Evolutionary conservation across 1,139 yeast species (phyloP).

Genomic region (Barnettozyma hawaiiensis): DNA sequence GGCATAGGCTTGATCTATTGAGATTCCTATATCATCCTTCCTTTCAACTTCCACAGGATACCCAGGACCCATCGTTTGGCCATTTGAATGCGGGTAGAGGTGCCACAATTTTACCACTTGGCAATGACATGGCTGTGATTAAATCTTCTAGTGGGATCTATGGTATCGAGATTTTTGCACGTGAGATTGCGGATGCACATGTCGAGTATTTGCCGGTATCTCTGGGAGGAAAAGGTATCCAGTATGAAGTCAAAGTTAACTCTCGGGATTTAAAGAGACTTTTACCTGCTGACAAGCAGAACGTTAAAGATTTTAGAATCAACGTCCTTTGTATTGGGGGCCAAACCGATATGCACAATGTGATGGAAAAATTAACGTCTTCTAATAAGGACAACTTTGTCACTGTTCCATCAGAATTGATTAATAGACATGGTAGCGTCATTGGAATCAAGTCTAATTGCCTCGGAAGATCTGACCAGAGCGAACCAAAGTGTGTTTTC

Average conservation of each 20-base stretch:
- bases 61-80: conserved; percentile 29
- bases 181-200: conserved; percentile 60
- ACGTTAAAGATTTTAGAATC: conserved; percentile 37
- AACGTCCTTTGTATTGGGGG: conserved; percentile 45
- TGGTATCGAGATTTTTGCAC: conserved; percentile 56
- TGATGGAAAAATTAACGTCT: conserved; percentile 24
- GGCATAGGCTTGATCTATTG: conserved; percentile 79
- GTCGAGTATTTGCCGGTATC: conserved; percentile 55
- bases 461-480: conserved; percentile 34
- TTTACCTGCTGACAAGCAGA: conserved; percentile 37
- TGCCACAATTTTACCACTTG: conserved; percentile 41
- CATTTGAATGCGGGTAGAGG: conserved; percentile 15
- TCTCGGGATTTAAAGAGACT: conserved; percentile 40
- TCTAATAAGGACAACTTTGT: conserved; percentile 12
- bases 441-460: conserved; percentile 43
- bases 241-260: conserved; percentile 43
- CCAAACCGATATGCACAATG: conserved; percentile 29
- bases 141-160: conserved; percentile 62
- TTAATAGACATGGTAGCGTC: conserved; percentile 32
- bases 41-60: conserved; percentile 67
- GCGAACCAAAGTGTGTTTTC: conserved; percentile 20
- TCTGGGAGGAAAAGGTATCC: conserved; percentile 57
- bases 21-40: conserved; percentile 79
- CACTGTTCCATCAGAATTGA: conserved; percentile 33
- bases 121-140: conserved; percentile 43